A percentile compares a stretch with the other conserved stretches of the same genome.
Conservation (phyloP, 2,329 filamentous ascomycete species). For the Fusarium phyllophilum region DNA sequence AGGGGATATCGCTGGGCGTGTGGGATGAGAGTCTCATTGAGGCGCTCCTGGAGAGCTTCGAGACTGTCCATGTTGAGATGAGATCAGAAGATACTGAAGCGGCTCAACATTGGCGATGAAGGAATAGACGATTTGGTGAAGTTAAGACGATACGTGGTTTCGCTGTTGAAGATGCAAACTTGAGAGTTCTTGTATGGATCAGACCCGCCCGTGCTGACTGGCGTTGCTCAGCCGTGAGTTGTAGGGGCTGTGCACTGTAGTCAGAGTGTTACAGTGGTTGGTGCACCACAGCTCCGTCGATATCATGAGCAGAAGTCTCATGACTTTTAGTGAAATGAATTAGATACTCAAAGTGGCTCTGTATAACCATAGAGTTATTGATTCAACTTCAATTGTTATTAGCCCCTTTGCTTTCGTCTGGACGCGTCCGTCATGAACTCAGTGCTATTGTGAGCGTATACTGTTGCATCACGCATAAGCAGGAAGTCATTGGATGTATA, state of each 20-base stretch:
- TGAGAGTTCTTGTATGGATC: slow-evolving; percentile 28
- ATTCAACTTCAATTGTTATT: background rate
- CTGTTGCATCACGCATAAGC: background rate
- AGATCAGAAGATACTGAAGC: background rate
- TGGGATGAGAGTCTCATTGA: slow-evolving; percentile 34
- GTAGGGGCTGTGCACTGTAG: slow-evolving; percentile 35
- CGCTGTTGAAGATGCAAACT: slow-evolving; percentile 10
- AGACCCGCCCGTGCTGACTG: slow-evolving; percentile 34
- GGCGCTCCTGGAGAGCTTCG: slow-evolving; percentile 14
- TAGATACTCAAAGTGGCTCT: background rate
- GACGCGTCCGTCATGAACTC: background rate
- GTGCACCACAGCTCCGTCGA: background rate
- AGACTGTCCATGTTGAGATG: slow-evolving; percentile 27
- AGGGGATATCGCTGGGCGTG: slow-evolving; percentile 37
- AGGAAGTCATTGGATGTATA: background rate
- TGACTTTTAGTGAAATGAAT: background rate
- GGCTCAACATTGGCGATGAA: background rate
- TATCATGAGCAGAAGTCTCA: background rate
- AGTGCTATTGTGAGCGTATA: background rate
- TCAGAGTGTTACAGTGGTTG: background rate
- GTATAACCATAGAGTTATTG: rapidly evolving
- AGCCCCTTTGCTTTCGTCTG: no score
- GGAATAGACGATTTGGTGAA: background rate
- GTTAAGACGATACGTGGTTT: slow-evolving; percentile 34
- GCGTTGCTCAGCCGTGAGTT: slow-evolving; percentile 2